Evolutionary conservation across 1,139 yeast genomes (phyloP), one percentile per base, ranked within the genome.

Genomic region (Pichia sp.): DNA sequence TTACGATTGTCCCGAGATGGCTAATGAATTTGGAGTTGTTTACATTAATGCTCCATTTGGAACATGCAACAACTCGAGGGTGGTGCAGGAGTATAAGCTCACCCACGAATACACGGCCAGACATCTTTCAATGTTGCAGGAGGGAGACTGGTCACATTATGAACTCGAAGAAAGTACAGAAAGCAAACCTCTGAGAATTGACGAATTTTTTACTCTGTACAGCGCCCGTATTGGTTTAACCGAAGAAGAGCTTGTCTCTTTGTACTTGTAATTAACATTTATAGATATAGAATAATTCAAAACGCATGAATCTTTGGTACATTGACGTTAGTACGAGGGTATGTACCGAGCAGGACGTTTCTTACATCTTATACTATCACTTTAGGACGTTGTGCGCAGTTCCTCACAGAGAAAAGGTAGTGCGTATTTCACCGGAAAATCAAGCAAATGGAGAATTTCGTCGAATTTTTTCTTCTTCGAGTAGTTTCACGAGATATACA

Each of bases 171-270:
- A 54, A 25, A 56, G 53, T 12, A 53, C 55, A 2, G 67, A 64
- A 41, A 58, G 61, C 4, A 48, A 53, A 28, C 67, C 66, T 4
- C 53, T 64, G 56, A 51, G 62, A 16, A 58, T 59, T 41, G 66
- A 63, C 51, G 59, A 60, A 16, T 63, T 63, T 50, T 60, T 58
- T 21, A 39, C 56, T 10, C 44, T 55, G 3, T 63, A 63, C 47
- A 57, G 59, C 2, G 34, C 55, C 4, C 37, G 47, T 10, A 46
- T 62, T 18, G 62, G 58, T 25, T 54, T 62, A 2, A 25, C 54
- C 4, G 44, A 26, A 2, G 52, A 51, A 10, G 50, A 56, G 6
- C 6, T 54, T 6, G 26, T 28, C 5, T 19, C 39, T 1, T 37
- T 46, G 8, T 53, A 53, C 30, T 10, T 46, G 18, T 49, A 41